Base-by-base conservation (phyloP, 257 asterid species). In the Capsicum chinense region DNA sequence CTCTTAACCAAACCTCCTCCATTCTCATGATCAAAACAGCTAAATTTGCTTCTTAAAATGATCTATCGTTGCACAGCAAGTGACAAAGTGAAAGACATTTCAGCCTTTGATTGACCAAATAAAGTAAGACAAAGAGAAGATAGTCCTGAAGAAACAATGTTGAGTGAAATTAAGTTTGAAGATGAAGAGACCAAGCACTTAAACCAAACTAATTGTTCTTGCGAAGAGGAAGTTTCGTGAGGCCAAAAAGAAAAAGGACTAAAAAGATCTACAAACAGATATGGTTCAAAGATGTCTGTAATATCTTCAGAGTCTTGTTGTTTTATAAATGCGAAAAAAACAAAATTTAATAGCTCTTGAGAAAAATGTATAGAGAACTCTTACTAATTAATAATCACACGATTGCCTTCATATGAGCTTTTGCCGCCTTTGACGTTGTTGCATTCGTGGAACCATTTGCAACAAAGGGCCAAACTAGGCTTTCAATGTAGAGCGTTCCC, bases 401-500 rank as follows among this genome's bases (percentile, higher is more conserved):
- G 3, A 63, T 10, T 21, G 1, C 10, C 42, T 10, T 63, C 70
- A 21, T 11, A 8, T 63, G 2, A 19, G 44, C 17, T 21, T 63
- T 63, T 63, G 15, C 4, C 0, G 17, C 9, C 17, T 66, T 2
- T 66, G 48, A 66, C 13, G 73, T 66, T 66, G 73, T 35, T 14
- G 19, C 48, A 66, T 66, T 7, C 19, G 10, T 66, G 2, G 48
- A 35, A 12, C 48, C 5, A 11, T 66, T 3, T 16, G 11, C 37
- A 12, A 13, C 21, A 59, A 35, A 66, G 48, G 73, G 73, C 48
- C 73, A 67, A 67, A 93, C 90, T 35, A 91, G 89, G 83, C 90
- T 91, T 83, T 91, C 94, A 17, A 86, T 42, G 47, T 88, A 91
- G 71, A 81, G 12, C 8, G 5, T 44, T 9, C 56, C 86, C n/a